Percentiles rank a stretch among this genome's conserved stretches.
Conservation (phyloP, 306 rosid species). For the Ormosia semicastrata region DNA sequence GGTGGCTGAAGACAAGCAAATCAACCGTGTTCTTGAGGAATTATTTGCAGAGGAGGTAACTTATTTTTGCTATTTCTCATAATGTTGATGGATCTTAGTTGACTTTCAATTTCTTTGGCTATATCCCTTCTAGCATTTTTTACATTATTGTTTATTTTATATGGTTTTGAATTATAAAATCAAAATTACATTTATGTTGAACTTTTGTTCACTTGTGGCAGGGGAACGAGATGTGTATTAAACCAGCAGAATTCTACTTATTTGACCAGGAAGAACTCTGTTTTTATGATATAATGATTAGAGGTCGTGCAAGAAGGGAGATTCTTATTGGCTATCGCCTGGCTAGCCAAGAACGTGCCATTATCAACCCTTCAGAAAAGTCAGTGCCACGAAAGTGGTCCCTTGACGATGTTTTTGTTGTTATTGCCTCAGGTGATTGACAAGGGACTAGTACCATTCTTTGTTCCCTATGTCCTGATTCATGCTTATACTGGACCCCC, state of each 20-base stretch:
- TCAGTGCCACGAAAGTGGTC: conserved; percentile 74
- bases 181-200: background rate
- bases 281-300: conserved; percentile 81
- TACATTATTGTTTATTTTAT: background rate
- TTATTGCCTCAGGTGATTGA: conserved; percentile 61
- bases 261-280: conserved; percentile 88
- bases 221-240: conserved; percentile 94
- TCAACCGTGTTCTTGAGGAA: conserved; percentile 97
- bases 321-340: conserved; percentile 83
- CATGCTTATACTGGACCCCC: background rate
- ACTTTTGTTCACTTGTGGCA: conserved; percentile 36
- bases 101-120: conserved; percentile 11
- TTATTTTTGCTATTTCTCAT: background rate
- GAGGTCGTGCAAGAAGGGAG: conserved; percentile 83
- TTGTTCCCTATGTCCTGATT: background rate
- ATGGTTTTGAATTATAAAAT: background rate
- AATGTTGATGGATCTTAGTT: conserved; percentile 6
- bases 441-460: background rate
- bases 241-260: conserved; percentile 89
- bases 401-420: conserved; percentile 84
- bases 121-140: conserved; percentile 2
- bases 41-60: conserved; percentile 89
- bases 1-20: conserved; percentile 99
- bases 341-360: conserved; percentile 67
- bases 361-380: conserved; percentile 77